Evolutionary conservation across 2,329 filamentous ascomycete genomes (phyloP), one percentile per base, ranked within the genome.

Genomic region (Geoglossum cookeanum): DNA sequence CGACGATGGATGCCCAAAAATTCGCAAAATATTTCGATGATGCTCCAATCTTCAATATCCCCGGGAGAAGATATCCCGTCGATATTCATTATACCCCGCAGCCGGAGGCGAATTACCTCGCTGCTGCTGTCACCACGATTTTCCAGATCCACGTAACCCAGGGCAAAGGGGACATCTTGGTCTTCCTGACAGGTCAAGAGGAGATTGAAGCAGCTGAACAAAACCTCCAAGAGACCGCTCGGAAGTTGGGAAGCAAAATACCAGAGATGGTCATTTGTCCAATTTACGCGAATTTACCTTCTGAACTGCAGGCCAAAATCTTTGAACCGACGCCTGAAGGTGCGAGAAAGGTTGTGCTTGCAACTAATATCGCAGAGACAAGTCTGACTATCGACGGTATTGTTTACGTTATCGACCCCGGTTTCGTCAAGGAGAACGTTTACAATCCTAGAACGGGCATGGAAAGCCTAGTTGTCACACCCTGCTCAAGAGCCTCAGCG

Each of bases 311-410:
- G 67, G 80, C 85, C 53, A 91, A 91, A 67, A 95, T 97, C 62
- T 98, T 98, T 65, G 88, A 95, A 64, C 89, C 90, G 0, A 94
- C 91, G 0, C 91, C 92, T 0, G 80, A 84, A 0, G 84, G 84
- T 17, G 84, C 86, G 0, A 79, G 92, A 32, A 98, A 97, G 67
- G 88, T 97, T 0, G 88, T 98, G 0, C 72, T 97, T 42, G 89
- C 91, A 0, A 97, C 92, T 1, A 98, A 98, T 66, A 97, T 98
- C 68, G 92, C 92, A 1, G 92, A 98, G 69, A 98, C 92, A 0
- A 89, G 83, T 74, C 72, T 98, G 65, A 98, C 92, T 0, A 95
- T 98, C 58, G 90, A 97, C 67, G 91, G 90, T 15, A 94, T 97
- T 59, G 85, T 91, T 7, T 96, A 94, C 67, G 92, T 97, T 39